Conservation (phyloP, 306 rosid species). For the Malus fusca region DNA sequence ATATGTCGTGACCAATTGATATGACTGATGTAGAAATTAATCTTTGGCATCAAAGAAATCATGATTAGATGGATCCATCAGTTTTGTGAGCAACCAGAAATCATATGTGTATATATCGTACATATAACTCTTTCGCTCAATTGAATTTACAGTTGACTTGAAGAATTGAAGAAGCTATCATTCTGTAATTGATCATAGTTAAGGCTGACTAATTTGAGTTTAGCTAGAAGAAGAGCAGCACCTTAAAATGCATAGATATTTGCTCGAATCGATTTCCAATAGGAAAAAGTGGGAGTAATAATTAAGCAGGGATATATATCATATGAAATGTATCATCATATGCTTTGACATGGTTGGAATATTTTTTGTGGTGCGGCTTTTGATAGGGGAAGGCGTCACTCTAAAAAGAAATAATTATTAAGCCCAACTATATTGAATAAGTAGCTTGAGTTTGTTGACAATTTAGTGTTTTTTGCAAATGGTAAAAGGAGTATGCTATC, state of each 20-base stretch:
- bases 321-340: neutral
- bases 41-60: constrained; percentile 1
- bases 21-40: constrained; percentile 7
- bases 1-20: neutral
- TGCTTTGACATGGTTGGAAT: neutral
- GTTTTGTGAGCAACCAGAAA: neutral
- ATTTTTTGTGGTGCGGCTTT: constrained; percentile 13
- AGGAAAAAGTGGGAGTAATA: constrained; percentile 9
- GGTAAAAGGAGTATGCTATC: neutral
- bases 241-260: neutral
- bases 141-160: neutral
- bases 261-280: neutral
- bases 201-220: neutral
- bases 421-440: neutral
- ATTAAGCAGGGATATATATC: neutral
- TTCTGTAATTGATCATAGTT: neutral
- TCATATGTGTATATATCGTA: neutral
- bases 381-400: neutral
- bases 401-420: neutral
- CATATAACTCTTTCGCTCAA: neutral
- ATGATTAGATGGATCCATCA: neutral
- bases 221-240: neutral
- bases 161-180: neutral
- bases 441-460: constrained; percentile 24
- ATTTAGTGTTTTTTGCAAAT: constrained; percentile 7